Conservation (phyloP, 2,329 filamentous ascomycete species). For the Fusarium annulatum region DNA sequence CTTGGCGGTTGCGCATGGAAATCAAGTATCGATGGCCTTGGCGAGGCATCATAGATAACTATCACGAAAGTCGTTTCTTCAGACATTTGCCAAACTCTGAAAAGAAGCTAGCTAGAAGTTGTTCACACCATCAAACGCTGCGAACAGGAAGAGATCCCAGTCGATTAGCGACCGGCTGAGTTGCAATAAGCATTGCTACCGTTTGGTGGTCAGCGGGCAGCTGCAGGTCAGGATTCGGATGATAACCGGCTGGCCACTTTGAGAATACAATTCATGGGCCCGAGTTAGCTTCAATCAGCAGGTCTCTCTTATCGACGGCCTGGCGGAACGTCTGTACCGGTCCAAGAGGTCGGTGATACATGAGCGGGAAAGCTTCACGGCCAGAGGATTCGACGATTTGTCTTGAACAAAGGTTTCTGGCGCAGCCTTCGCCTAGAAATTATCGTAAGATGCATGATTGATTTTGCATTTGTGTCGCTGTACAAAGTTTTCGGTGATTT, state of each 20-base stretch:
- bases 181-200: conserved; percentile 18
- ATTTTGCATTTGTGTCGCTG: background rate
- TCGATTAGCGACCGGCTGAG: conserved; percentile 20
- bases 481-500: conserved; percentile 1
- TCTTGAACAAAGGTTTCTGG: background rate
- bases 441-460: background rate
- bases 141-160: conserved; percentile 4
- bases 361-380: background rate
- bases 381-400: background rate
- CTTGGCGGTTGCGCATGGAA: conserved; percentile 21
- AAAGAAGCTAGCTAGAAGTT: background rate
- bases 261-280: background rate
- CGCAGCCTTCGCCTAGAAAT: background rate
- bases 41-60: conserved; percentile 1
- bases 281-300: conserved; percentile 15
- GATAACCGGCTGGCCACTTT: conserved; percentile 5
- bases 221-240: conserved; percentile 16
- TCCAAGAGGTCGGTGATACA: background rate
- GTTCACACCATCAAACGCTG: background rate
- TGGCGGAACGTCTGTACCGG: background rate
- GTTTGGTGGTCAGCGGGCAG: conserved; percentile 19
- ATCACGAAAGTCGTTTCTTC: background rate
- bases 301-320: background rate
- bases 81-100: background rate
- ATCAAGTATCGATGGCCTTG: conserved; percentile 9